These are phyloP conservation scores for Santalum album DNA, from an alignment of 164 flowering plant species.

Conservation along the genomic window DNA sequence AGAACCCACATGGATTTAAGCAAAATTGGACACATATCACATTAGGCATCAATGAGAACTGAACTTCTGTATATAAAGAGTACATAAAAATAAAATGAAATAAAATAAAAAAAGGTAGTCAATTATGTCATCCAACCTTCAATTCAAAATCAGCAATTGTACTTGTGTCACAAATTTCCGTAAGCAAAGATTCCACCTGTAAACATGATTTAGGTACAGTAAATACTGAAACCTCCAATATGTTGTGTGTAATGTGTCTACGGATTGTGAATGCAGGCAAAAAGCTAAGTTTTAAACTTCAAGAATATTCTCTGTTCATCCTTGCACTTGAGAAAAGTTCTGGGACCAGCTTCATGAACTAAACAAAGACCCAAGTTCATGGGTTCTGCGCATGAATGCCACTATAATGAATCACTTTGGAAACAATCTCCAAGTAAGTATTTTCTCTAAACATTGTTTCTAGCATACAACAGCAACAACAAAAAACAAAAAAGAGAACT, in stretches of 20 bases:
- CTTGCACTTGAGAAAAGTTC: no score
- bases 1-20: slow-evolving; percentile 1
- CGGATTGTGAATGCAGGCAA: no score
- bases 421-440: no score
- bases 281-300: no score
- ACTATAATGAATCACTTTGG: no score
- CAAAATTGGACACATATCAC: neutral
- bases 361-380: no score
- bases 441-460: no score
- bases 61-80: neutral
- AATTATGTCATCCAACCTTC: slow-evolving; percentile 36
- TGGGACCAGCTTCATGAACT: no score
- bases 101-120: neutral
- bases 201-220: slow-evolving; percentile 2
- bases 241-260: neutral
- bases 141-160: slow-evolving; percentile 74
- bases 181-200: slow-evolving; percentile 62
- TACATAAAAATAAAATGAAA: neutral
- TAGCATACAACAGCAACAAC: no score
- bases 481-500: no score
- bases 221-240: neutral
- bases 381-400: no score
- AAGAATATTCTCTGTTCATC: no score
- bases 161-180: slow-evolving; percentile 59
- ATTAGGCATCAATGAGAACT: neutral